Percentiles rank a stretch among this genome's conserved stretches.
These are phyloP conservation scores for Rhynchospora pubera DNA, from an alignment of 176 grass and related monocot genomes.

Conservation along the genomic window DNA sequence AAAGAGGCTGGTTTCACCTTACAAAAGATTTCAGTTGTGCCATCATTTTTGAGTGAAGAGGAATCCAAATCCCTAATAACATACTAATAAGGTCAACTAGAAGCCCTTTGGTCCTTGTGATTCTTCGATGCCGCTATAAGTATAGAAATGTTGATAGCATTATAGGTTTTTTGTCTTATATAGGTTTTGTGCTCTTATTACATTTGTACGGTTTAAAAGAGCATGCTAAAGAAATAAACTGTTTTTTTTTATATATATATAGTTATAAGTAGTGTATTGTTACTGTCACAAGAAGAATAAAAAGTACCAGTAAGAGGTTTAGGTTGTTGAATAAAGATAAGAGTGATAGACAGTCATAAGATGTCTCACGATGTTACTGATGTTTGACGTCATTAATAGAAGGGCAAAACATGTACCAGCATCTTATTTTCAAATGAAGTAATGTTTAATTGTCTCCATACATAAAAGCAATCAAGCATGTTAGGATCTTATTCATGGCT, in stretches of 20 bases:
- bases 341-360: too few species aligned
- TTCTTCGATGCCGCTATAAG: background rate
- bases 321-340: too few species aligned
- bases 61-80: slow-evolving; percentile 24
- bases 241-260: background rate
- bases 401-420: too few species aligned
- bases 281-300: background rate
- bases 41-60: slow-evolving; percentile 29
- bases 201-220: background rate
- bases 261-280: background rate
- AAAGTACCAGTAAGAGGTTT: too few species aligned
- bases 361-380: too few species aligned
- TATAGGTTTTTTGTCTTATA: background rate
- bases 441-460: too few species aligned
- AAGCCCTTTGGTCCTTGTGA: background rate
- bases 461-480: too few species aligned
- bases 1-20: slow-evolving; percentile 38
- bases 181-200: background rate
- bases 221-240: background rate
- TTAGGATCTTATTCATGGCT: too few species aligned
- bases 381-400: too few species aligned
- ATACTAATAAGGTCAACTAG: background rate
- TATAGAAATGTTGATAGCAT: background rate
- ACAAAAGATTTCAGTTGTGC: slow-evolving; percentile 34
- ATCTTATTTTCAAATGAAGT: too few species aligned